Conservation (phyloP, 2,329 filamentous ascomycete species). For the Bipolaris victoriae region DNA sequence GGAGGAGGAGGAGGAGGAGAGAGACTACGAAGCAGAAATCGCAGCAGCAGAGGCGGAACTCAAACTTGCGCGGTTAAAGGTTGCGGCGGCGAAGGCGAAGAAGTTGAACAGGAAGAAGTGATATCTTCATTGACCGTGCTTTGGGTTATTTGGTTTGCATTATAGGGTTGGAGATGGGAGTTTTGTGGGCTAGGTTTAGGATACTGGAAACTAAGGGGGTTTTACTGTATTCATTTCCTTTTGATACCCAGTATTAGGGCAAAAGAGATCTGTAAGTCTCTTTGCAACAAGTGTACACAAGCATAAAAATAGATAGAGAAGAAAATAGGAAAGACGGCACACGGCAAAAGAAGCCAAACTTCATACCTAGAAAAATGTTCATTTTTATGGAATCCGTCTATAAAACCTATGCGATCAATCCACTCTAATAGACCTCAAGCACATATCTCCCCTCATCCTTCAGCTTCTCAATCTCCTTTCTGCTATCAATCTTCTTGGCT, state of each 20-base stretch:
- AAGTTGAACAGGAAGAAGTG: neutral
- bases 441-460: constrained; percentile 97
- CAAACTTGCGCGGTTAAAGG: constrained; percentile 21
- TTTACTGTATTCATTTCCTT: no score
- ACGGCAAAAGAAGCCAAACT: no score
- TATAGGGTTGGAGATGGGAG: neutral
- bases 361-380: no score
- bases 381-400: neutral
- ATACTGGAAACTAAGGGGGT: no score
- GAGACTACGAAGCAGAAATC: constrained; percentile 15
- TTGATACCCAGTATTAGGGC: no score
- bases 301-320: no score
- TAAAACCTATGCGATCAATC: neutral
- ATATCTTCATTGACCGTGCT: no score
- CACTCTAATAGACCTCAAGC: constrained; percentile 85
- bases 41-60: constrained; percentile 21
- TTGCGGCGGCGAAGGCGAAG: constrained; percentile 13
- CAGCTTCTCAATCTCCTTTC: constrained; percentile 93
- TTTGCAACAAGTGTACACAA: no score
- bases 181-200: no score
- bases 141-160: neutral
- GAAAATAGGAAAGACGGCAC: no score
- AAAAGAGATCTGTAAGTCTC: no score
- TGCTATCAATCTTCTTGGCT: constrained; percentile 78
- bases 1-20: no score